Conservation (phyloP, 2,329 filamentous ascomycete species). For the Beauveria varroae region DNA sequence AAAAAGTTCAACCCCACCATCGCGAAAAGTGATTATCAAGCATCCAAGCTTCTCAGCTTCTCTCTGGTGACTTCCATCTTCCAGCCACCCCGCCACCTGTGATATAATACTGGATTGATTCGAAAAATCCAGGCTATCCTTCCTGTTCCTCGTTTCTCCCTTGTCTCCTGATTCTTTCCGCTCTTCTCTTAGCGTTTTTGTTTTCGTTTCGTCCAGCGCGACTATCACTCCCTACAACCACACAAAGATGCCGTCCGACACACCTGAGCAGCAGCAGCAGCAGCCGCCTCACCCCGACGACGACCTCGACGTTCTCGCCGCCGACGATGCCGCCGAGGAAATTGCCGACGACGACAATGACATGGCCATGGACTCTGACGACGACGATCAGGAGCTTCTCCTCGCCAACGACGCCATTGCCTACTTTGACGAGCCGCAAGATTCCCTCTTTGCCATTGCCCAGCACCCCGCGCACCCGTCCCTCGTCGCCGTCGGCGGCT, state of each 20-base stretch:
- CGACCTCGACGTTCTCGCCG: conserved; percentile 65
- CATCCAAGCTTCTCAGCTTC: neutral
- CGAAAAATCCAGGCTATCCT: neutral
- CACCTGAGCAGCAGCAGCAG: neutral
- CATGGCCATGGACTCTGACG: conserved; percentile 71
- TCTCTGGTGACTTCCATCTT: conserved; percentile 8
- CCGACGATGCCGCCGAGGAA: conserved; percentile 73
- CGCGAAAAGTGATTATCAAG: conserved; percentile 12
- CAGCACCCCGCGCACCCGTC: conserved; percentile 75
- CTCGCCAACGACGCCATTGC: conserved; percentile 89
- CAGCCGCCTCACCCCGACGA: conserved; percentile 27
- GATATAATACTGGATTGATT: neutral
- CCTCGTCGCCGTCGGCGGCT: conserved; percentile 80
- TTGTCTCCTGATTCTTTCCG: neutral
- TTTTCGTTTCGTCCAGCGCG: neutral
- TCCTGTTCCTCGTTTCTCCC: neutral
- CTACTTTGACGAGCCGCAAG: conserved; percentile 84
- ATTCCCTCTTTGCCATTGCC: conserved; percentile 91
- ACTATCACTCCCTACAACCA: neutral
- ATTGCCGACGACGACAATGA: conserved; percentile 56
- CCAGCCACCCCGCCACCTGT: neutral
- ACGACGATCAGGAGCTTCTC: conserved; percentile 63
- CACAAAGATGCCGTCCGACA: neutral
- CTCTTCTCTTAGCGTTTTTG: neutral
- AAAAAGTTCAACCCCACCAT: conserved; percentile 12